phyloP scores from a whole-genome alignment of 2,329 filamentous ascomycete genomes.

The Ascochyta koolunga region DNA sequence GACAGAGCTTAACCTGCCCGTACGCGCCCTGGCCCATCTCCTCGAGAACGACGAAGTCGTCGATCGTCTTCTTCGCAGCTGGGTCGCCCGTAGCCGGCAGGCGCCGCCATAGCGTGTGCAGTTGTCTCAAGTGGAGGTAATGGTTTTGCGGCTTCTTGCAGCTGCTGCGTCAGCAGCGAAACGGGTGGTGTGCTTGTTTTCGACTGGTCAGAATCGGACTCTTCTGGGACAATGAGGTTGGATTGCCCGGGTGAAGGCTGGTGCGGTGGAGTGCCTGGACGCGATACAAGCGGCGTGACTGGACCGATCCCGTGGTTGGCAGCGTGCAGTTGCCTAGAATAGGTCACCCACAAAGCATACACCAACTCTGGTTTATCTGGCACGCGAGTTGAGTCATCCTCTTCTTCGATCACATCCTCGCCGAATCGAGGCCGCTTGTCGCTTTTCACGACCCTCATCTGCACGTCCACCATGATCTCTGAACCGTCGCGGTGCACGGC shows the following conservation, averaged over 20 bases:
- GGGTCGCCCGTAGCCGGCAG: constrained; percentile 28
- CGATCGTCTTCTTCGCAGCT: constrained; percentile 76
- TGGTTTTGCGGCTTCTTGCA: constrained; percentile 57
- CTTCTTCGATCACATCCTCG: constrained; percentile 69
- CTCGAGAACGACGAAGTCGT: constrained; percentile 90
- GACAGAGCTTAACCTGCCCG: constrained; percentile 93
- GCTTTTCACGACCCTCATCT: constrained; percentile 94
- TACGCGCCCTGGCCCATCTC: constrained; percentile 99
- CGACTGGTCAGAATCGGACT: constrained; percentile 42
- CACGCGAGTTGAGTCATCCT: constrained; percentile 53
- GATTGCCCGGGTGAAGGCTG: constrained; percentile 81
- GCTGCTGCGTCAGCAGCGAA: constrained; percentile 58
- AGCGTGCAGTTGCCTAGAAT: constrained; percentile 89
- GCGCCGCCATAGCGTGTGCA: constrained; percentile 18
- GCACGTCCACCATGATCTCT: constrained; percentile 91
- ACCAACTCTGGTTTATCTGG: constrained; percentile 71
- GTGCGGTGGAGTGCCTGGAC: constrained; percentile 72
- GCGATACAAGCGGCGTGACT: constrained; percentile 68
- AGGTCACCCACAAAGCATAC: constrained; percentile 96
- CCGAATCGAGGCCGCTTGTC: constrained; percentile 61
- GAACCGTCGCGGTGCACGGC: constrained; percentile 90
- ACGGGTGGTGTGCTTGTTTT: constrained; percentile 48
- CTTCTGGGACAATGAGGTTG: constrained; percentile 45
- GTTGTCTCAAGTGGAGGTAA: constrained; percentile 42
- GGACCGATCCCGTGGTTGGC: constrained; percentile 66